Evolutionary conservation across 139 green algal genomes (phyloP), one percentile per base, ranked within the genome.

Genomic region (Chara braunii): DNA sequence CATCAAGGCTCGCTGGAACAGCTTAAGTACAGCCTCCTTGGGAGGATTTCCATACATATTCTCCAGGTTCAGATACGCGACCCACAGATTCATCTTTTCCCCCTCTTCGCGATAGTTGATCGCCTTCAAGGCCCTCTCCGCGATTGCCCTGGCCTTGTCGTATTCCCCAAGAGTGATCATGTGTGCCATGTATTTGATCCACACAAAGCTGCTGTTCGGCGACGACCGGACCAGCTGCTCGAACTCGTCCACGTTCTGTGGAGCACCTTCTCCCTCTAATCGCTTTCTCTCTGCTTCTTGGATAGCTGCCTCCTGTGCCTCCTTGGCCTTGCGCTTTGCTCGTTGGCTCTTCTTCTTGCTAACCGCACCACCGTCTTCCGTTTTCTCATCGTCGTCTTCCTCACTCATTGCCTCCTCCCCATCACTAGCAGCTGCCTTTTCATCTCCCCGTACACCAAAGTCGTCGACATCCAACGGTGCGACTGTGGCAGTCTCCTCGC

Each of bases 141-240:
- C 91, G 11, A 95, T 67, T 6, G 59, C 72, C 0, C 89, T 77
- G 54, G 81, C 88, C 54, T 84, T 74, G 35, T 87, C 84, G 2
- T 85, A 57, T 43, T 95, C 88, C 0, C 86, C 87, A 51, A 91
- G 74, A 8, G 59, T 73, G 24, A 96, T 78, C n/a, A 88, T 77
- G 76, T 85, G 88, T 2, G 92, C 89, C 83, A 98, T 94, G 86
- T 90, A 98, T 64, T 86, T 81, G 40, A 98, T 89, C 92, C 92
- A 98, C 22, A 91, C 51, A 45, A 84, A 95, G 36, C 68, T 85
- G 67, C 55, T 83, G 78, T 88, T 87, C 29, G 92, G 89, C 1
- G 77, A 85, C 1, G 79, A 70, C 64, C 94, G 52, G 64, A 91
- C 35, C 28, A 90, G 74, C 62, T 74, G 74, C 81, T 98, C 92